Percentiles rank a stretch among this genome's conserved stretches.
Conservation (phyloP, 2,329 filamentous ascomycete genomes). For the Diaporthe aspalathi region DNA sequence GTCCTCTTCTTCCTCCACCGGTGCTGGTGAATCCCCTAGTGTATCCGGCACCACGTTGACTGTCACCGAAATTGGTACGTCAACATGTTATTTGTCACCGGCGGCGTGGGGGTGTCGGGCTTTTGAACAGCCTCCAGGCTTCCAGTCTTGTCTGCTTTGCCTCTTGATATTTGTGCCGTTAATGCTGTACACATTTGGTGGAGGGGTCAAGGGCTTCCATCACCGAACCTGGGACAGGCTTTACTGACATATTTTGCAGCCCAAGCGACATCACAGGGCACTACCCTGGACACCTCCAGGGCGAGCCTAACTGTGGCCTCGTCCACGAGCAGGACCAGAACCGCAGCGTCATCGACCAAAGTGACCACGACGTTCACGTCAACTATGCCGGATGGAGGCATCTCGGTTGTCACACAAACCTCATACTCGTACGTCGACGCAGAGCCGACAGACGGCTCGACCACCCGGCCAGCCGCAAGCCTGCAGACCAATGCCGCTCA, state of each 20-base stretch:
- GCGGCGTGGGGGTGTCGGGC: neutral
- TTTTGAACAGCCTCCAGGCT: neutral
- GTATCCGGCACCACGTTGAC: constrained; percentile 28
- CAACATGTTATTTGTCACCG: neutral
- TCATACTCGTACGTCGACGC: constrained; percentile 60
- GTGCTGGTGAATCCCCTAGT: constrained; percentile 8
- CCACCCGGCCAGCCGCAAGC: constrained; percentile 49
- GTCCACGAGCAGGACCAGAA: constrained; percentile 41
- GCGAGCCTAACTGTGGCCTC: constrained; percentile 18
- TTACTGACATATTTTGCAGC: constrained; percentile 9
- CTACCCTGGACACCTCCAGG: constrained; percentile 33
- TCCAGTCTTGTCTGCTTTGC: neutral
- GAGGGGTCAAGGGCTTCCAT: neutral
- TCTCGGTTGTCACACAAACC: constrained; percentile 61
- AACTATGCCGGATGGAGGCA: constrained; percentile 57
- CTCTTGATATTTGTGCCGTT: neutral
- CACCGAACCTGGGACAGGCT: neutral
- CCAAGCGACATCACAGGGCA: constrained; percentile 7
- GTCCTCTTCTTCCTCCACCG: constrained; percentile 34
- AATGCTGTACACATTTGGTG: neutral
- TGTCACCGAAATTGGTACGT: constrained; percentile 33
- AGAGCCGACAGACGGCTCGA: constrained; percentile 43
- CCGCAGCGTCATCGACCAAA: constrained; percentile 46
- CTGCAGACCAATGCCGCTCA: constrained; percentile 49
- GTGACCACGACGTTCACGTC: constrained; percentile 57